A percentile compares a stretch with the other conserved stretches of the same genome.
Evolutionary conservation across 805 yeast genomes (phyloP).

Genomic region (Kuraishia hungarica): DNA sequence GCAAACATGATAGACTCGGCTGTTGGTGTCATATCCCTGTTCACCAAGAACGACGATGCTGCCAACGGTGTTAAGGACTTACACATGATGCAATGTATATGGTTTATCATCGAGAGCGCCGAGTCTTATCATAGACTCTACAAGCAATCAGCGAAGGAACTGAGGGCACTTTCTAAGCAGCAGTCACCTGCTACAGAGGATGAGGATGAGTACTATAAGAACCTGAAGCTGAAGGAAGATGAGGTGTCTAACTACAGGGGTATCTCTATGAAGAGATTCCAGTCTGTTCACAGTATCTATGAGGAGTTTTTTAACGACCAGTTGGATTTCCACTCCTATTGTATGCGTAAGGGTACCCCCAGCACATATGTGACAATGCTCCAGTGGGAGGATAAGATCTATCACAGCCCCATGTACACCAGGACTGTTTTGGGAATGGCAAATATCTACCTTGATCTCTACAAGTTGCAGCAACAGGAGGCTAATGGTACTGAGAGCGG

Average conservation of each 20-base stretch:
- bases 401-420: conserved; percentile 59
- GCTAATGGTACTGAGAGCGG: not conserved
- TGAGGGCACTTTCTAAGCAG: conserved; percentile 4
- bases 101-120: conserved; percentile 83
- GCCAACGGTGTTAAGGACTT: conserved; percentile 82
- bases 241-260: conserved; percentile 45
- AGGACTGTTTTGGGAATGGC: conserved; percentile 63
- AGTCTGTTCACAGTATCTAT: conserved; percentile 58
- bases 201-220: conserved; percentile 19
- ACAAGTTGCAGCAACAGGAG: conserved; percentile 10
- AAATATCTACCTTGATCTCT: conserved; percentile 38
- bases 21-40: conserved; percentile 60
- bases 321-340: conserved; percentile 88
- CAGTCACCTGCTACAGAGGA: conserved; percentile 6
- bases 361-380: conserved; percentile 72
- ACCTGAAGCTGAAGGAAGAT: conserved; percentile 31
- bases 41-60: conserved; percentile 77
- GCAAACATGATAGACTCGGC: conserved; percentile 72
- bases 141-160: conserved; percentile 18
- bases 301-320: conserved; percentile 75
- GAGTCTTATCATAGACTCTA: conserved; percentile 68
- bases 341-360: conserved; percentile 85
- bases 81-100: conserved; percentile 82
- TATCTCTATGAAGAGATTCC: conserved; percentile 71
- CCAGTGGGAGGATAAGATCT: conserved; percentile 75